These are phyloP conservation scores for Penicillium sp. DNA, from an alignment of 2,329 filamentous ascomycete genomes.

Conservation along the genomic window DNA sequence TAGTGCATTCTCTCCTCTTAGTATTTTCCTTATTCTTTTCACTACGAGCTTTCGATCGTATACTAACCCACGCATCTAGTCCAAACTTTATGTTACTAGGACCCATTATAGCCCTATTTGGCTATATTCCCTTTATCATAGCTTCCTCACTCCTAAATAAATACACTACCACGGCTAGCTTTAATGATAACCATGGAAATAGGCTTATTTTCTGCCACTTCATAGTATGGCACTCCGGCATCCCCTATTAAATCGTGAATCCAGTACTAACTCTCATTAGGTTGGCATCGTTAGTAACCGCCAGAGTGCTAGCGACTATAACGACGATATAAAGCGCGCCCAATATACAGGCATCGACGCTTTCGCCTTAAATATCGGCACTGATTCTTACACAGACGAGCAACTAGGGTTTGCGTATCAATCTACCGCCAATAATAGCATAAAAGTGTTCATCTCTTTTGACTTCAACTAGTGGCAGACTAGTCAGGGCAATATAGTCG, in stretches of 20 bases:
- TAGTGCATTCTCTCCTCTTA: no score
- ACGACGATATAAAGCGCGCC: slow-evolving; percentile 47
- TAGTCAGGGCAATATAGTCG: slow-evolving; percentile 39
- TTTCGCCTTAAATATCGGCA: slow-evolving; percentile 52
- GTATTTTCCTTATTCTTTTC: neutral
- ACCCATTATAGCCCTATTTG: slow-evolving; percentile 8
- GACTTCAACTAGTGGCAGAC: slow-evolving; percentile 52
- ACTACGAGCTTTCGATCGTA: neutral
- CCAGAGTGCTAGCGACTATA: slow-evolving; percentile 43
- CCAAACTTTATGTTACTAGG: neutral
- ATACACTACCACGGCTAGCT: neutral
- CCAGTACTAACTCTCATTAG: slow-evolving; percentile 21
- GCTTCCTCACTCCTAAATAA: slow-evolving; percentile 12
- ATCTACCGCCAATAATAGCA: slow-evolving; percentile 44
- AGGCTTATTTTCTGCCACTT: slow-evolving; percentile 46
- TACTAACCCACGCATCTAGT: neutral
- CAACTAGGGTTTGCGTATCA: slow-evolving; percentile 50
- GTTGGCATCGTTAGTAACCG: slow-evolving; percentile 47
- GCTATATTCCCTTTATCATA: slow-evolving; percentile 10
- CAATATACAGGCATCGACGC: slow-evolving; percentile 46
- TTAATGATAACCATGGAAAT: slow-evolving; percentile 5
- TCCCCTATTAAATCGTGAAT: neutral
- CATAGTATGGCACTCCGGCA: slow-evolving; percentile 30
- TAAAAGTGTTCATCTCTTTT: slow-evolving; percentile 58
- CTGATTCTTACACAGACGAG: slow-evolving; percentile 41